phyloP scores from a whole-genome alignment of 139 green algal species.

The Desmodesmus armatus region DNA sequence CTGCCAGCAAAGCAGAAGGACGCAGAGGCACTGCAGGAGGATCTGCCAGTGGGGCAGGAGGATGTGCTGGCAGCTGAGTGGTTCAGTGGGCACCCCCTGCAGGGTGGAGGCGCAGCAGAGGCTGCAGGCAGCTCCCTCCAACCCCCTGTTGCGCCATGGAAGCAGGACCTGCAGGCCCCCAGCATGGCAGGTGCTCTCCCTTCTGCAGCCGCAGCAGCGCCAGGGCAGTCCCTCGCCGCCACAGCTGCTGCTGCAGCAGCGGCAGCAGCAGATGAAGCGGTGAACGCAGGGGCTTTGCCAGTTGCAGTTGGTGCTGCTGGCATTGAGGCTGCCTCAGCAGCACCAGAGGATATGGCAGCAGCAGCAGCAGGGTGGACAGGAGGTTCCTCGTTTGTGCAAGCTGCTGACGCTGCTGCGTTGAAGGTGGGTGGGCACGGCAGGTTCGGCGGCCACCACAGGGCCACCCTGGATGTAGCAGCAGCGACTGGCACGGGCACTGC shows the following conservation, averaged over 20 bases:
- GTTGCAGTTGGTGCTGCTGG: no score
- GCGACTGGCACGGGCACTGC: background rate
- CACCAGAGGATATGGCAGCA: background rate
- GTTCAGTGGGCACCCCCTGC: no score
- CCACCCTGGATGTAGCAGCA: slow-evolving; percentile 7
- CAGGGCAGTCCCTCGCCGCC: no score
- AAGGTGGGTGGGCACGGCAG: background rate
- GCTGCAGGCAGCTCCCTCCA: background rate
- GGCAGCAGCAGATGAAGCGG: no score
- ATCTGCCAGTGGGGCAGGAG: background rate
- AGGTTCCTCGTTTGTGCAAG: background rate
- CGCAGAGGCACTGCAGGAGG: background rate
- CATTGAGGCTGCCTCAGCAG: background rate
- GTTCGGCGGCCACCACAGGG: background rate
- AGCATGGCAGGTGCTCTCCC: background rate
- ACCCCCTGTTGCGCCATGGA: background rate
- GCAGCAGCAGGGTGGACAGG: background rate
- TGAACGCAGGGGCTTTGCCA: no score
- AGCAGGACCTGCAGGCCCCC: background rate
- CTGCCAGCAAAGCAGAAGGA: background rate
- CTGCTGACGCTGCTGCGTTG: background rate
- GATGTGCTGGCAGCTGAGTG: background rate
- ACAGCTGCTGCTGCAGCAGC: no score
- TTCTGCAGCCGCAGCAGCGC: no score
- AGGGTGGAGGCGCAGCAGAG: background rate